Conservation (phyloP, 371 early-diverging fungal species). For the Lichtheimia ramosa region DNA sequence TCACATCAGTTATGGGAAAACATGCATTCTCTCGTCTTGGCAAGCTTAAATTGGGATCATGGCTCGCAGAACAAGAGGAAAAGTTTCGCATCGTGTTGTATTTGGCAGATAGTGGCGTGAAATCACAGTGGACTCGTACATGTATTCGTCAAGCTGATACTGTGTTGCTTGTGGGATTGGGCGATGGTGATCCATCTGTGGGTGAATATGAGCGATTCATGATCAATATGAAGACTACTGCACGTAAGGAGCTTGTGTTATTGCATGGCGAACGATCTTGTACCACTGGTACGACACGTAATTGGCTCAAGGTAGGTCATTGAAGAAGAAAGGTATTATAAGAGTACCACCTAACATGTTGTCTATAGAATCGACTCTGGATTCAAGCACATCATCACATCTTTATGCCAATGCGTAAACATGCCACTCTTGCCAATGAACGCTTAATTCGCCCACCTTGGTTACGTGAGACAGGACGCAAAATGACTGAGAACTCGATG, state of each 20-base stretch:
- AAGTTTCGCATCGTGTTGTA: slow-evolving; percentile 84
- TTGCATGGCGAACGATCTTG: slow-evolving; percentile 81
- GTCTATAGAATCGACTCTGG: slow-evolving; percentile 76
- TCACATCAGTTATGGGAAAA: slow-evolving; percentile 81
- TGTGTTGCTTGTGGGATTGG: slow-evolving; percentile 88
- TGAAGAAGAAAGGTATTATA: background rate
- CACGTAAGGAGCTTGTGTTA: slow-evolving; percentile 93
- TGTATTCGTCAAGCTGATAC: slow-evolving; percentile 98
- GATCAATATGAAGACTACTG: slow-evolving; percentile 93
- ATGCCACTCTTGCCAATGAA: slow-evolving; percentile 23
- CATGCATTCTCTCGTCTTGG: slow-evolving; percentile 92
- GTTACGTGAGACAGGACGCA: slow-evolving; percentile 52
- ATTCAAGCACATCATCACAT: slow-evolving; percentile 97
- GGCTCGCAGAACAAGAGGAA: slow-evolving; percentile 95
- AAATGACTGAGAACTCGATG: slow-evolving; percentile 55
- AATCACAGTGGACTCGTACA: slow-evolving; percentile 92
- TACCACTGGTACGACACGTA: slow-evolving; percentile 80
- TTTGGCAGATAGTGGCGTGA: slow-evolving; percentile 90
- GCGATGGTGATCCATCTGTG: slow-evolving; percentile 84
- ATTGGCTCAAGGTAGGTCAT: slow-evolving; percentile 77
- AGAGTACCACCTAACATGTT: background rate
- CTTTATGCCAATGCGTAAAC: slow-evolving; percentile 76
- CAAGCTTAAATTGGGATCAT: slow-evolving; percentile 84
- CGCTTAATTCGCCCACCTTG: slow-evolving; percentile 49
- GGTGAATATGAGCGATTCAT: slow-evolving; percentile 92